Evolutionary conservation across 2,329 filamentous ascomycete species (phyloP).

Genomic region (Parastagonospora nodorum): DNA sequence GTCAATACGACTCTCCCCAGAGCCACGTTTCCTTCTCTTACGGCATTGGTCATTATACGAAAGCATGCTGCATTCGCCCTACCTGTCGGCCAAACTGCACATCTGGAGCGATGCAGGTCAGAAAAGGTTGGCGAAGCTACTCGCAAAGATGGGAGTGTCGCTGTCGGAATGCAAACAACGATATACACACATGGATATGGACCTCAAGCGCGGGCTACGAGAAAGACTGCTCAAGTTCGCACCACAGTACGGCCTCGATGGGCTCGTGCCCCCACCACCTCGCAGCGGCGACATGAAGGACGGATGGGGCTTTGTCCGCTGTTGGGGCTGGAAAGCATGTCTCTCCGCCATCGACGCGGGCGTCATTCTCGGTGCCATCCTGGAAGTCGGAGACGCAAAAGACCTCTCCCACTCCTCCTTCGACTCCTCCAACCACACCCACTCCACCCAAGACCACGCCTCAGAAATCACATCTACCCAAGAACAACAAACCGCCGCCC

Average conservation of each 20-base stretch:
- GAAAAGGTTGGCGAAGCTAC: slow-evolving; percentile 87
- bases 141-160: slow-evolving; percentile 98
- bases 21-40: slow-evolving; percentile 90
- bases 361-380: slow-evolving; percentile 87
- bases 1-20: slow-evolving; percentile 88
- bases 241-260: slow-evolving; percentile 90
- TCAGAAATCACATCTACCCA: slow-evolving; percentile 26
- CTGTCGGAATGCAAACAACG: slow-evolving; percentile 91
- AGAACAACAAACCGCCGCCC: slow-evolving; percentile 39
- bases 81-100: slow-evolving; percentile 87
- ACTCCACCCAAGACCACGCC: slow-evolving; percentile 30
- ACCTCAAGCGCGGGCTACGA: slow-evolving; percentile 85
- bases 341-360: slow-evolving; percentile 91
- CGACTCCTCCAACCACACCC: slow-evolving; percentile 35
- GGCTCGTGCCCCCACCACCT: slow-evolving; percentile 74
- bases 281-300: slow-evolving; percentile 77
- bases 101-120: slow-evolving; percentile 92
- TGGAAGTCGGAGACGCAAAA: slow-evolving; percentile 79
- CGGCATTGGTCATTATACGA: slow-evolving; percentile 98
- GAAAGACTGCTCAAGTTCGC: slow-evolving; percentile 89
- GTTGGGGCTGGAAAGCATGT: slow-evolving; percentile 97
- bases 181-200: slow-evolving; percentile 98
- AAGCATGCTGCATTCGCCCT: slow-evolving; percentile 97
- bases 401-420: slow-evolving; percentile 37
- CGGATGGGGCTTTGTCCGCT: slow-evolving; percentile 95